Conservation (phyloP, 2,329 filamentous ascomycete genomes). For the Penicillium italicum region DNA sequence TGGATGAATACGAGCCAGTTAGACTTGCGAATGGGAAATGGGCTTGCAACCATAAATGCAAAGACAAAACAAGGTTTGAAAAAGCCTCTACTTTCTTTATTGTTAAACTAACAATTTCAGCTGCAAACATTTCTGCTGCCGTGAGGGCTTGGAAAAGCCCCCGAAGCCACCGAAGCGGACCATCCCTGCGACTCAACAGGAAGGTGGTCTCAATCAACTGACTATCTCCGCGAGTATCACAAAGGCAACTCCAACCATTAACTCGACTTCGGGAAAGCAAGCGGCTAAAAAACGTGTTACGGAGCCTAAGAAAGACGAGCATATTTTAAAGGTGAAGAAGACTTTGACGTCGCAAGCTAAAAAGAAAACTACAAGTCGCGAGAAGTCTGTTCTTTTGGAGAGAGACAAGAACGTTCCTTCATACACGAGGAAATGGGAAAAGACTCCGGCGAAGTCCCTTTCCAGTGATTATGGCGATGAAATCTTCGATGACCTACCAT, state of each 20-base stretch:
- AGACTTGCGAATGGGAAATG: constrained; percentile 67
- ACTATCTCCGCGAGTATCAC: constrained; percentile 29
- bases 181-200: constrained; percentile 15
- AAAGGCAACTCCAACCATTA: constrained; percentile 17
- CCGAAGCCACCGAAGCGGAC: constrained; percentile 41
- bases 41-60: constrained; percentile 70
- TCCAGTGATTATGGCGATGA: constrained; percentile 37
- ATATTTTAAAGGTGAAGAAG: neutral
- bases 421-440: neutral
- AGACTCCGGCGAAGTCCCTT: constrained; percentile 3
- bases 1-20: constrained; percentile 39
- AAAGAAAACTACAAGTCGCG: neutral
- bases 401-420: neutral
- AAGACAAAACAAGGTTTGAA: constrained; percentile 50
- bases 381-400: neutral
- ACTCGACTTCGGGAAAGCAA: constrained; percentile 3
- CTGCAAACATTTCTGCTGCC: constrained; percentile 72
- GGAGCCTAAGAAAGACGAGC: neutral
- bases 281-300: neutral
- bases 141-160: constrained; percentile 65
- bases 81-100: neutral
- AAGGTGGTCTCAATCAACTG: constrained; percentile 28
- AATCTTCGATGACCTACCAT: constrained; percentile 38
- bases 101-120: constrained; percentile 36
- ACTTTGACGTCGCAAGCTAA: neutral